A percentile compares a stretch with the other conserved stretches of the same genome.
Evolutionary conservation across 768 basidiomycete species (phyloP).

Genomic region (Lactarius pseudohatsudake): DNA sequence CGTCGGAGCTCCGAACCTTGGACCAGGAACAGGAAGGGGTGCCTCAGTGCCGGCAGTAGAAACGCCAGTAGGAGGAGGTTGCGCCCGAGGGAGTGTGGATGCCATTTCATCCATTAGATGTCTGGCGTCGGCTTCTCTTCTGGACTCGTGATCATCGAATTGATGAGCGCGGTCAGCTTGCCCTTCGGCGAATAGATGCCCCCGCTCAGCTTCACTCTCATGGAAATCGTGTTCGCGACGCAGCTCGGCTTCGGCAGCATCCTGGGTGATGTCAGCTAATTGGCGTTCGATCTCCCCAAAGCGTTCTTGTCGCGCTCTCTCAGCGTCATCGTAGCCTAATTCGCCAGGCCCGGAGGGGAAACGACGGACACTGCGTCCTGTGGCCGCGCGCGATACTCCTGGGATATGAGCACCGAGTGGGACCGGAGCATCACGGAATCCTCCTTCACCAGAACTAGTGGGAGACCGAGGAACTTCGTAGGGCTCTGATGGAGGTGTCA

Average conservation of each 20-base stretch:
- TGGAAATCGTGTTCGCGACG: conserved; percentile 65
- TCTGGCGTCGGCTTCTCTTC: conserved; percentile 55
- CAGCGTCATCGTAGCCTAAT: conserved; percentile 44
- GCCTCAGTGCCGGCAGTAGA: not conserved
- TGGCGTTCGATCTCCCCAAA: conserved; percentile 56
- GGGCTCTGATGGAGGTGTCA: conserved; percentile 6
- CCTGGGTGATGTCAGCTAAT: conserved; percentile 47
- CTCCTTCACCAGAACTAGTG: not conserved
- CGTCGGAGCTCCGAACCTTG: not conserved
- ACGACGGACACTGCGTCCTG: conserved; percentile 10
- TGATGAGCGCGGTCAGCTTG: conserved; percentile 60
- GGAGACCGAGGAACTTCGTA: conserved; percentile 16
- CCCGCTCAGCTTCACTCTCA: conserved; percentile 61
- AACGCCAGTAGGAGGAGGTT: not conserved
- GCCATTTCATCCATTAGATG: conserved; percentile 50
- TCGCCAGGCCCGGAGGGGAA: conserved; percentile 34
- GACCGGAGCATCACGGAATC: not conserved
- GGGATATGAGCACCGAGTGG: not conserved
- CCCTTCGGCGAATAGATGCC: conserved; percentile 55
- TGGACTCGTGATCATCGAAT: conserved; percentile 58
- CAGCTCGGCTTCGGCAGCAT: conserved; percentile 60
- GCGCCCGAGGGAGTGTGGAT: conserved; percentile 29
- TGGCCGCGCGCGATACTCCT: conserved; percentile 10
- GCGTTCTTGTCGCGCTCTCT: conserved; percentile 49
- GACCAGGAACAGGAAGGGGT: conserved; percentile 5